phyloP scores from a whole-genome alignment of 768 basidiomycete genomes.

The Erythrobasidium yunnanense region DNA sequence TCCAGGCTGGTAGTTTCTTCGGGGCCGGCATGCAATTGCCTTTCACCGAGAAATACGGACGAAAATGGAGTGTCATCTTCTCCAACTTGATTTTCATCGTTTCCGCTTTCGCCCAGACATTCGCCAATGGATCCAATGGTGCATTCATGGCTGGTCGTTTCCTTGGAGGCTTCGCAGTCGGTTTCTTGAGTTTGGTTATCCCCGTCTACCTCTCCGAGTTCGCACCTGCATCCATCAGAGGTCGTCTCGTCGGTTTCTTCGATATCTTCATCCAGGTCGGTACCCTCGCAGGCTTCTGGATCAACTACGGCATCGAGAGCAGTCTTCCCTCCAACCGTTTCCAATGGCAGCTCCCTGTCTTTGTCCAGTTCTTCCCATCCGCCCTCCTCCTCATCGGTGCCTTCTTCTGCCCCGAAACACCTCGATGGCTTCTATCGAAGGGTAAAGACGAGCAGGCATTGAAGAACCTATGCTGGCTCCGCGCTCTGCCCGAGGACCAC shows the following conservation, averaged over 20 bases:
- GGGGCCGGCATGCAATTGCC: conserved; percentile 34
- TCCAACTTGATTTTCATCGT: conserved; percentile 35
- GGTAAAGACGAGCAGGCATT: not conserved
- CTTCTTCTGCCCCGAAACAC: not conserved
- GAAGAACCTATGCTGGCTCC: conserved; percentile 13
- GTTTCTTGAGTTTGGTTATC: conserved; percentile 34
- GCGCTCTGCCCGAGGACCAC: conserved; percentile 6
- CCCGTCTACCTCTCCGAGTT: conserved; percentile 37
- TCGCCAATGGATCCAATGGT: conserved; percentile 30
- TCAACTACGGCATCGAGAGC: conserved; percentile 35
- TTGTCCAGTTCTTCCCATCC: conserved; percentile 38
- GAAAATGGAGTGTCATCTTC: conserved; percentile 34
- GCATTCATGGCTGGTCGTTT: conserved; percentile 28
- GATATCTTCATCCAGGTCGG: conserved; percentile 36
- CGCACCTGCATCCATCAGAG: conserved; percentile 35
- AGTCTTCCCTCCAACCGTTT: not conserved
- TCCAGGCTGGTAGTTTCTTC: conserved; percentile 38
- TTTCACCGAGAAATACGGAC: conserved; percentile 33
- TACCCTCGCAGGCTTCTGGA: conserved; percentile 36
- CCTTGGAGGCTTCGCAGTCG: conserved; percentile 35
- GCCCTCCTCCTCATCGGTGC: conserved; percentile 8
- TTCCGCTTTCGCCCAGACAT: conserved; percentile 34
- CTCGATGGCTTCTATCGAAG: not conserved
- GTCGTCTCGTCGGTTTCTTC: conserved; percentile 36
- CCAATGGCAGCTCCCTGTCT: conserved; percentile 40